Evolutionary conservation across 2,329 filamentous ascomycete genomes (phyloP).

Genomic region (Fusarium praegraminearum): DNA sequence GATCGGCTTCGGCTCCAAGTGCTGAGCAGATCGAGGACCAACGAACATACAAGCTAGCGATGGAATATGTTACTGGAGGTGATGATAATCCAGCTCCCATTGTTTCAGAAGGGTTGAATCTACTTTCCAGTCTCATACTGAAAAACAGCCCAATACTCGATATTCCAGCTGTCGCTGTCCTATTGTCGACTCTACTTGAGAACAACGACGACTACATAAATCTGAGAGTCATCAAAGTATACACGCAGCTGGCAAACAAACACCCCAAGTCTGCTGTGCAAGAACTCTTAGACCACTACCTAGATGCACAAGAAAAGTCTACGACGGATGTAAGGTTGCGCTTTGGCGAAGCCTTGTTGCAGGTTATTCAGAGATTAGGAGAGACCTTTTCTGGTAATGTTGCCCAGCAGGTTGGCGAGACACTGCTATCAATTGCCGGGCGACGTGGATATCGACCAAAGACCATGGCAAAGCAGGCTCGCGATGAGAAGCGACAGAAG

Average conservation of each 20-base stretch:
- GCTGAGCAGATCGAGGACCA: slow-evolving; percentile 68
- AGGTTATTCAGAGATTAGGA: slow-evolving; percentile 72
- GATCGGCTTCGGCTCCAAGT: slow-evolving; percentile 55
- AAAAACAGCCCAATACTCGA: slow-evolving; percentile 70
- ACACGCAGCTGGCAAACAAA: slow-evolving; percentile 69
- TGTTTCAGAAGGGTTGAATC: slow-evolving; percentile 72
- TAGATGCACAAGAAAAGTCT: slow-evolving; percentile 70
- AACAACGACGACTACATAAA: slow-evolving; percentile 80
- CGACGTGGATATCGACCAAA: slow-evolving; percentile 71
- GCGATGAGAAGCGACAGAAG: slow-evolving; percentile 62
- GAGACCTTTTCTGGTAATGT: slow-evolving; percentile 66
- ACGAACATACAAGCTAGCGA: slow-evolving; percentile 70
- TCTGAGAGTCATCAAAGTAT: slow-evolving; percentile 73
- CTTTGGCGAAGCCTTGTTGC: slow-evolving; percentile 75
- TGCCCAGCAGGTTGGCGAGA: slow-evolving; percentile 65
- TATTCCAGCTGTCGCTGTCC: slow-evolving; percentile 71
- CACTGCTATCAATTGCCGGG: slow-evolving; percentile 72
- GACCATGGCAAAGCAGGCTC: slow-evolving; percentile 67
- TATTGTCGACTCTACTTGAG: slow-evolving; percentile 72
- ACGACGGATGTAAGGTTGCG: slow-evolving; percentile 73
- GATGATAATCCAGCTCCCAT: slow-evolving; percentile 73
- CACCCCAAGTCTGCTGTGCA: slow-evolving; percentile 72
- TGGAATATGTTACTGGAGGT: slow-evolving; percentile 71
- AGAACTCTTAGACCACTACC: slow-evolving; percentile 75
- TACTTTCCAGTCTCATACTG: slow-evolving; percentile 69